Evolutionary conservation across 1,139 yeast genomes (phyloP), one percentile per base, ranked within the genome.

Genomic region (Geotrichum citri-aurantii): DNA sequence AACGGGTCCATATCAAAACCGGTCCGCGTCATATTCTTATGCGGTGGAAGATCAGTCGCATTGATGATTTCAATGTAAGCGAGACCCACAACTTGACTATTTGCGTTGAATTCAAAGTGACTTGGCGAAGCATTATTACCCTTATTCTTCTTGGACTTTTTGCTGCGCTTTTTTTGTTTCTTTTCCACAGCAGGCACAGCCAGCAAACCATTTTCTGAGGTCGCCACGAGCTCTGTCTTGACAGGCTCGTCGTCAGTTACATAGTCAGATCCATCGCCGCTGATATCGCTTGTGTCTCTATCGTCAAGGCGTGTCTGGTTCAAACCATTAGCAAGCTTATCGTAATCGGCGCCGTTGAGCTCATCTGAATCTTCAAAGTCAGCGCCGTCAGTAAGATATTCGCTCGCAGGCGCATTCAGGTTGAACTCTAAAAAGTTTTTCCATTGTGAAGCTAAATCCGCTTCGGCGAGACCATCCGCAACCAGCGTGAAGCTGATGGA

Each of bases 1-100:
- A 92, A 92, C 0, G 98, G 98, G 68, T 92, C 98, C 95, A 92
- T 89, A 70, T 91, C 97, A 68, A 86, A 92, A 0, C 93, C 85
- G 23, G 90, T 82, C 17, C 92, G 77, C 1, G 85, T 74, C 59
- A 74, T 64, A 51, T 73, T 70, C 49, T 63, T 52, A 47, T 65
- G 61, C 6, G 62, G 81, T 1, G 76, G 76, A 37, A 73, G 63
- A 58, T 71, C 91, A 1, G 81, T 76, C 24, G 92, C 90, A 1
- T 87, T 81, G 1, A 83, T 80, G 24, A 92, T 81, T 64, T 91
- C 96, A 54, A 92, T 70, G 66, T 87, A 89, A 8, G 87, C 74
- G 12, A 91, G 87, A 1, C 98, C 97, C 23, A 77, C 71, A 1
- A 84, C 82, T 31, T 77, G 75, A 17, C 82, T 69, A 58, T 75